Evolutionary conservation across 495 filamentous ascomycete genomes (phyloP).

Genomic region (Aspergillus avenaceus): DNA sequence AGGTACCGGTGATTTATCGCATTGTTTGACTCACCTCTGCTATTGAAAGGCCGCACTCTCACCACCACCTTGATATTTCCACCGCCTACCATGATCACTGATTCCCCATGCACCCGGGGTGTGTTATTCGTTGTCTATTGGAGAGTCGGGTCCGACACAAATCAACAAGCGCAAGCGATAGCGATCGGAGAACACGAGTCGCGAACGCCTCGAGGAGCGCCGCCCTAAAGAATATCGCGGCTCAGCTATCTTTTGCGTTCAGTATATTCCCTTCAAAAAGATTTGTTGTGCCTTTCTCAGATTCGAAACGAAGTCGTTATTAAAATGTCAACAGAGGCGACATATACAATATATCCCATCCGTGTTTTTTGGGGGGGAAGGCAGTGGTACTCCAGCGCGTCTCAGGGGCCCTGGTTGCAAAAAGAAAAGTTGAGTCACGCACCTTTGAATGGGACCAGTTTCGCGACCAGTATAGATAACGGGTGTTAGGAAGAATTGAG

Average conservation of each 20-base stretch:
- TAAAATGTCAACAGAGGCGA: constrained; percentile 44
- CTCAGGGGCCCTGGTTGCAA: constrained; percentile 11
- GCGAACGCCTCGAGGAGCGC: constrained; percentile 40
- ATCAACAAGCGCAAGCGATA: constrained; percentile 1
- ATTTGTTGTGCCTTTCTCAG: constrained; percentile 1
- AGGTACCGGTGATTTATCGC: not conserved
- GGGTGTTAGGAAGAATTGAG: not conserved
- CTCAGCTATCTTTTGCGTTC: not conserved
- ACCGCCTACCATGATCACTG: constrained; percentile 66
- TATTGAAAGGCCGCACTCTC: constrained; percentile 86
- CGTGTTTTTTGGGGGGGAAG: constrained; percentile 10
- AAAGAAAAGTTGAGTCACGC: not conserved
- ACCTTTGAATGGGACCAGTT: not conserved
- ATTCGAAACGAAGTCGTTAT: constrained; percentile 13
- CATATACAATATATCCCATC: constrained; percentile 31
- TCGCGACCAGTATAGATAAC: not conserved
- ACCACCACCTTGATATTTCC: constrained; percentile 99
- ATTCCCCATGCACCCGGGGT: constrained; percentile 34
- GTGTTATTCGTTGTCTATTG: constrained; percentile 13
- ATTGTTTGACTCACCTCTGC: constrained; percentile 61
- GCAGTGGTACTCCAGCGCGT: constrained; percentile 26
- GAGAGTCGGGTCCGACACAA: constrained; percentile 4
- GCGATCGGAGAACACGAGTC: constrained; percentile 30
- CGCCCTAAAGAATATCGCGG: constrained; percentile 22
- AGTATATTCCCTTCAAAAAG: not conserved